Evolutionary conservation across 495 filamentous ascomycete genomes (phyloP).

Genomic region (Lindgomyces ingoldianus): DNA sequence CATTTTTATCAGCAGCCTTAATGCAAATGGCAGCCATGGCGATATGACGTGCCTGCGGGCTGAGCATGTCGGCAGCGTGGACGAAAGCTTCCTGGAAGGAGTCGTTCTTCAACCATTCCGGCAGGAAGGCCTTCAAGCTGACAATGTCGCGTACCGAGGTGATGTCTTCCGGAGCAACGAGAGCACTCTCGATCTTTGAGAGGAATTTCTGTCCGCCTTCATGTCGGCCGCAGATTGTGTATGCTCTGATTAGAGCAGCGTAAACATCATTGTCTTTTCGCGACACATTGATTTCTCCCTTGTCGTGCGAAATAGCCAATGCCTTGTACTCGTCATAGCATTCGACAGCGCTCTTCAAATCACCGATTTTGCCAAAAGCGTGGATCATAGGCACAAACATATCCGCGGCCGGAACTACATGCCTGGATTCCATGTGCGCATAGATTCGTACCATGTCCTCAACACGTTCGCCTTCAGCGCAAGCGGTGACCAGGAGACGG

Average conservation of each 20-base stretch:
- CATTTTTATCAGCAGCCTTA: slow-evolving; percentile 77
- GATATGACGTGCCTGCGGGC: slow-evolving; percentile 51
- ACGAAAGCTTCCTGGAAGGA: slow-evolving; percentile 68
- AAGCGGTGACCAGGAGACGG: slow-evolving; percentile 76
- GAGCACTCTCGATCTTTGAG: slow-evolving; percentile 60
- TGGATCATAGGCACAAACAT: slow-evolving; percentile 92
- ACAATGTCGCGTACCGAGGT: slow-evolving; percentile 68
- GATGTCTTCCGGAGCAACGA: slow-evolving; percentile 52
- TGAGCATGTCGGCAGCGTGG: slow-evolving; percentile 54
- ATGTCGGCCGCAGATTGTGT: slow-evolving; percentile 73
- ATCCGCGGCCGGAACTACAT: slow-evolving; percentile 69
- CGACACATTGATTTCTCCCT: slow-evolving; percentile 67
- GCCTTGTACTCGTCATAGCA: slow-evolving; percentile 92
- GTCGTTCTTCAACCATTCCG: slow-evolving; percentile 64
- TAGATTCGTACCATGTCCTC: slow-evolving; percentile 88
- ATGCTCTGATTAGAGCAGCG: slow-evolving; percentile 82
- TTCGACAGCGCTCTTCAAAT: slow-evolving; percentile 86
- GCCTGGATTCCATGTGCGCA: slow-evolving; percentile 80
- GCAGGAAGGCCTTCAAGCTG: slow-evolving; percentile 70
- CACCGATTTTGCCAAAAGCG: slow-evolving; percentile 76
- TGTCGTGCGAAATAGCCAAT: slow-evolving; percentile 77
- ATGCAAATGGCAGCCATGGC: slow-evolving; percentile 61
- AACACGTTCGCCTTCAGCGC: slow-evolving; percentile 72
- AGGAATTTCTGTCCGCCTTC: slow-evolving; percentile 81
- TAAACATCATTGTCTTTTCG: slow-evolving; percentile 84